A percentile compares a stretch with the other conserved stretches of the same genome.
Evolutionary conservation across 2,329 filamentous ascomycete genomes (phyloP).

Genomic region (Aureobasidium uvarum): DNA sequence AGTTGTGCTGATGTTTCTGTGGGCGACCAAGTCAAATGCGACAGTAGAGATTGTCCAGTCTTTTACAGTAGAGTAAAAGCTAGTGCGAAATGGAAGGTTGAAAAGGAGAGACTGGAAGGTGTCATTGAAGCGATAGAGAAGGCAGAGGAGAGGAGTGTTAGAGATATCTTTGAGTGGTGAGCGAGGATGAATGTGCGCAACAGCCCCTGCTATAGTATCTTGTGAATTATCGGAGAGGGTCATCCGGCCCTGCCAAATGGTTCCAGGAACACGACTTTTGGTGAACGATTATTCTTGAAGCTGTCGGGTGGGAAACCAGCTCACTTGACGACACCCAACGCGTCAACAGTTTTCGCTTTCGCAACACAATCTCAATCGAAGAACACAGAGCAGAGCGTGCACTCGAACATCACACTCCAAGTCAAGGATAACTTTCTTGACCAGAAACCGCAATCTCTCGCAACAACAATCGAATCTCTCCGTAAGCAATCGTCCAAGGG

Average conservation of each 20-base stretch:
- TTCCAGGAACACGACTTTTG: no score
- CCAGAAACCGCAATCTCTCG: no score
- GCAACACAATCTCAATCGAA: background rate
- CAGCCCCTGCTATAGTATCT: no score
- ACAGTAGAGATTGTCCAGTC: conserved; percentile 88
- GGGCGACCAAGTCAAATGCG: conserved; percentile 76
- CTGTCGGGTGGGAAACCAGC: no score
- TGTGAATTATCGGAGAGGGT: no score
- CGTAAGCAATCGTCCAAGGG: no score
- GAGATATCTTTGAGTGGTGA: conserved; percentile 24
- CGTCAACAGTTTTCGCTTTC: background rate
- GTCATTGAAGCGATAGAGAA: conserved; percentile 46
- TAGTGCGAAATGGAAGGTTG: conserved; percentile 46
- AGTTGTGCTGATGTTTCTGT: conserved; percentile 73
- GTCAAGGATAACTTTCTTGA: background rate
- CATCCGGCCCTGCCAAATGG: no score
- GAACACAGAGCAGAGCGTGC: background rate
- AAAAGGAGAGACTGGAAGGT: conserved; percentile 42
- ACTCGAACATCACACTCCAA: background rate
- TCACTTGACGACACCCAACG: background rate
- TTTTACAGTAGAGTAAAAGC: conserved; percentile 78
- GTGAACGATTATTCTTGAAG: no score
- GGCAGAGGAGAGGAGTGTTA: conserved; percentile 31
- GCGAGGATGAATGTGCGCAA: no score
- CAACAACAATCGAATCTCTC: no score